Evolutionary conservation across 345 rosid species (phyloP).

Genomic region (Cardiospermum halicacabum): DNA sequence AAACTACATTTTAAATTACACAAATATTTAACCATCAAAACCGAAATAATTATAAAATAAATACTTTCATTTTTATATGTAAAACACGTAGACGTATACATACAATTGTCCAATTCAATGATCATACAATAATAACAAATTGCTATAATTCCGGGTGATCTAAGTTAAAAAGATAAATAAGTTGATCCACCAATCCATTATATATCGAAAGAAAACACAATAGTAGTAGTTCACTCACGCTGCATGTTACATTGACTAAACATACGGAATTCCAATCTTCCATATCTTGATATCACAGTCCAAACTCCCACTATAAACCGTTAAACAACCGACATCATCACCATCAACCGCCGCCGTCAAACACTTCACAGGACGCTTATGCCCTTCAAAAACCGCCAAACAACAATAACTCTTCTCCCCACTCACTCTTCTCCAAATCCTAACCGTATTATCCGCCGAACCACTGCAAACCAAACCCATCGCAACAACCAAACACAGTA

Average conservation of each 20-base stretch:
- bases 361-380: slow-evolving; percentile 61
- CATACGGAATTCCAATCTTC: slow-evolving; percentile 24
- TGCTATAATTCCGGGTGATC: too few relatives aligned
- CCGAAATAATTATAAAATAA: too few relatives aligned
- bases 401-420: slow-evolving; percentile 38
- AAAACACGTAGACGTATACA: not conserved
- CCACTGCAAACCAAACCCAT: slow-evolving; percentile 61
- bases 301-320: slow-evolving; percentile 69
- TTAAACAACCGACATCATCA: slow-evolving; percentile 22
- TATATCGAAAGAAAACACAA: too few relatives aligned
- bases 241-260: slow-evolving; percentile 1
- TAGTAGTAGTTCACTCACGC: too few relatives aligned
- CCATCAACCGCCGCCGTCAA: slow-evolving; percentile 28
- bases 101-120: slow-evolving; percentile 2
- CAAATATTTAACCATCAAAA: too few relatives aligned
- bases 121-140: not conserved
- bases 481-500: slow-evolving; percentile 54
- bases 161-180: too few relatives aligned
- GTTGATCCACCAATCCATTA: too few relatives aligned
- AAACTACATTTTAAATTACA: too few relatives aligned
- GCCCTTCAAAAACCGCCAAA: slow-evolving; percentile 59
- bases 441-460: slow-evolving; percentile 56
- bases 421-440: slow-evolving; percentile 56
- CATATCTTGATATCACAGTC: slow-evolving; percentile 56
- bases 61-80: not conserved